A percentile compares a stretch with the other conserved stretches of the same genome.
These are phyloP conservation scores for Linderina pennispora DNA, from an alignment of 192 early-diverging fungal genomes.

Conservation along the genomic window DNA sequence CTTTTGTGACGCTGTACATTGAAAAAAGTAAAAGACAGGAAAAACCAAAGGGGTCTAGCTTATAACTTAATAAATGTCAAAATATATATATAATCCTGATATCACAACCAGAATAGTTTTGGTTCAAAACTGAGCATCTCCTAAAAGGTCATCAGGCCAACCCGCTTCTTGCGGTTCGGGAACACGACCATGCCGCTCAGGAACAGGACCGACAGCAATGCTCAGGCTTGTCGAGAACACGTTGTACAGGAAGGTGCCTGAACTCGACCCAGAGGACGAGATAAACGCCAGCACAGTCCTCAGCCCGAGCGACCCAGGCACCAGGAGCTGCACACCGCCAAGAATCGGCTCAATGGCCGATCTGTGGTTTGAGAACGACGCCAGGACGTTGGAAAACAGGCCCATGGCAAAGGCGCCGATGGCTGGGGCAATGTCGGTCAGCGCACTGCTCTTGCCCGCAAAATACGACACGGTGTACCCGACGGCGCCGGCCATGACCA, in stretches of 20 bases:
- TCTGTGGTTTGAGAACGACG: slow-evolving; percentile 58
- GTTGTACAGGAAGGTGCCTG: slow-evolving; percentile 48
- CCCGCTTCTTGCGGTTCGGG: slow-evolving; percentile 48
- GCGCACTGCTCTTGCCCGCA: slow-evolving; percentile 48
- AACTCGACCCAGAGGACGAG: slow-evolving; percentile 45
- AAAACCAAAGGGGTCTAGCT: no score
- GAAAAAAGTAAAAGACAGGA: neutral
- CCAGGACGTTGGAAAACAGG: slow-evolving; percentile 68
- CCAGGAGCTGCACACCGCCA: slow-evolving; percentile 73
- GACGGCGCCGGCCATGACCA: slow-evolving; percentile 60
- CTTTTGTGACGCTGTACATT: slow-evolving; percentile 55
- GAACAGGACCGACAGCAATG: slow-evolving; percentile 64
- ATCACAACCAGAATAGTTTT: no score
- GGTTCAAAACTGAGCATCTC: no score
- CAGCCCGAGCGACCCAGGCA: slow-evolving; percentile 79
- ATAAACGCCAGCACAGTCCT: slow-evolving; percentile 57
- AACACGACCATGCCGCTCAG: slow-evolving; percentile 59
- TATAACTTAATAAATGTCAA: no score
- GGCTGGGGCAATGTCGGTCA: slow-evolving; percentile 54
- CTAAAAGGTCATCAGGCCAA: slow-evolving; percentile 47
- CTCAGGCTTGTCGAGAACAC: slow-evolving; percentile 61
- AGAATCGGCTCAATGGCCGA: slow-evolving; percentile 77
- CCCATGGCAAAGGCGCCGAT: slow-evolving; percentile 76
- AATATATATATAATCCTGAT: no score
- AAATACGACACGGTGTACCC: slow-evolving; percentile 66